phyloP scores from a whole-genome alignment of 345 rosid species.

The Passiflora organensis region DNA sequence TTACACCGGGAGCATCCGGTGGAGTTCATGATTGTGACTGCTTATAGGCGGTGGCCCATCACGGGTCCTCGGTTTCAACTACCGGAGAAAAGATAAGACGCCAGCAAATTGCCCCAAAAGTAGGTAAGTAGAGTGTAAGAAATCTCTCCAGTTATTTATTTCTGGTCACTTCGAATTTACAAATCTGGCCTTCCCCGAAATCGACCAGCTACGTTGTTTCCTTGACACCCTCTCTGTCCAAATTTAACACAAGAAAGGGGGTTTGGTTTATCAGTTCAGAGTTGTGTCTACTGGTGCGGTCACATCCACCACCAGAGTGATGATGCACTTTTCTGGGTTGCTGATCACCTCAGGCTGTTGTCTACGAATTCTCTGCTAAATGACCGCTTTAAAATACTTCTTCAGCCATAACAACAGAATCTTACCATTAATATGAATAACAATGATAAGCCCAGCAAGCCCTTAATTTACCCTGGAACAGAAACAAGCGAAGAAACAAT shows the following conservation, averaged over 20 bases:
- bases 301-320: too few species aligned
- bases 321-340: neutral
- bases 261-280: too few species aligned
- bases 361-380: too few species aligned
- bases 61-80: constrained; percentile 28
- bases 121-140: constrained; percentile 14
- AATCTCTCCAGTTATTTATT: constrained; percentile 20
- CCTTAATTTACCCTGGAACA: too few species aligned
- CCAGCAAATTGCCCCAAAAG: constrained; percentile 35
- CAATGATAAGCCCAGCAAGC: too few species aligned
- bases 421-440: too few species aligned
- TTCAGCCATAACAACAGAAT: too few species aligned
- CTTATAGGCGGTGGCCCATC: constrained; percentile 34
- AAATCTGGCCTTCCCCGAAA: too few species aligned
- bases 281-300: too few species aligned
- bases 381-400: neutral
- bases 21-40: constrained; percentile 18
- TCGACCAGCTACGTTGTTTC: neutral
- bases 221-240: too few species aligned
- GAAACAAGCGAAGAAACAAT: neutral
- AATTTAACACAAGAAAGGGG: too few species aligned
- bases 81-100: constrained; percentile 20
- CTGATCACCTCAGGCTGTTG: too few species aligned
- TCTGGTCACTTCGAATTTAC: neutral
- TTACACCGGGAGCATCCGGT: constrained; percentile 28